Percentiles rank a stretch among this genome's conserved stretches.
Conservation (phyloP, 768 basidiomycete genomes). For the Suillus lakei region DNA sequence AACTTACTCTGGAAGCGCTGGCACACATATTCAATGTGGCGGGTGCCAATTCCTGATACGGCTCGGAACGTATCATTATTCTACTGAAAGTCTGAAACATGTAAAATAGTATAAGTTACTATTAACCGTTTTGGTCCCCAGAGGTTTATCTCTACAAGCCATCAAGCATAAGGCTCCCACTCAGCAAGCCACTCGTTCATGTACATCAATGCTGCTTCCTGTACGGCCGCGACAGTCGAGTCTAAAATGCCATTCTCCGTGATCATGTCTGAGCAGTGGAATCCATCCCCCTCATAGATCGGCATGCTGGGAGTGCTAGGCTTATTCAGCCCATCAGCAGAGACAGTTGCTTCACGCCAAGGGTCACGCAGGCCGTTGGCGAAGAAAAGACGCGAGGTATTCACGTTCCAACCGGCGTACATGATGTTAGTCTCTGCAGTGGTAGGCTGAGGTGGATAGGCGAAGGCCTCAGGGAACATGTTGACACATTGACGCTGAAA, state of each 20-base stretch:
- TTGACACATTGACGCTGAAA: slow-evolving; percentile 67
- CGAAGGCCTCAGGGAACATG: slow-evolving; percentile 68
- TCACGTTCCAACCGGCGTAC: slow-evolving; percentile 71
- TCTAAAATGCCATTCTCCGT: slow-evolving; percentile 48
- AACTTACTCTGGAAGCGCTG: background rate
- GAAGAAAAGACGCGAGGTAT: slow-evolving; percentile 64
- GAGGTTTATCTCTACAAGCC: background rate
- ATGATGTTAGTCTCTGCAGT: slow-evolving; percentile 47
- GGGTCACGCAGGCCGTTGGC: slow-evolving; percentile 71
- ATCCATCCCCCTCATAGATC: slow-evolving; percentile 64
- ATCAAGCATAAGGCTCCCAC: slow-evolving; percentile 27
- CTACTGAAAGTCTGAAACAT: background rate
- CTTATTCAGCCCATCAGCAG: slow-evolving; percentile 52
- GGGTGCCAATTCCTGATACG: background rate
- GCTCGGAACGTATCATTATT: background rate
- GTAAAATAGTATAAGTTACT: background rate
- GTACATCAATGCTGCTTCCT: slow-evolving; percentile 52
- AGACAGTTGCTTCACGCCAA: slow-evolving; percentile 72
- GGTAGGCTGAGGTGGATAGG: slow-evolving; percentile 48
- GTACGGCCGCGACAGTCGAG: slow-evolving; percentile 55
- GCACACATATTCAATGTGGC: background rate
- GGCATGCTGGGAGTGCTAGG: slow-evolving; percentile 57
- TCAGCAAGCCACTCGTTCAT: slow-evolving; percentile 63
- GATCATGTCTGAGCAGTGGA: slow-evolving; percentile 70
- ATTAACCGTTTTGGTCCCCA: background rate